Evolutionary conservation across 1,284 basidiomycete genomes (phyloP).

Genomic region (Boletus semigastroideus): DNA sequence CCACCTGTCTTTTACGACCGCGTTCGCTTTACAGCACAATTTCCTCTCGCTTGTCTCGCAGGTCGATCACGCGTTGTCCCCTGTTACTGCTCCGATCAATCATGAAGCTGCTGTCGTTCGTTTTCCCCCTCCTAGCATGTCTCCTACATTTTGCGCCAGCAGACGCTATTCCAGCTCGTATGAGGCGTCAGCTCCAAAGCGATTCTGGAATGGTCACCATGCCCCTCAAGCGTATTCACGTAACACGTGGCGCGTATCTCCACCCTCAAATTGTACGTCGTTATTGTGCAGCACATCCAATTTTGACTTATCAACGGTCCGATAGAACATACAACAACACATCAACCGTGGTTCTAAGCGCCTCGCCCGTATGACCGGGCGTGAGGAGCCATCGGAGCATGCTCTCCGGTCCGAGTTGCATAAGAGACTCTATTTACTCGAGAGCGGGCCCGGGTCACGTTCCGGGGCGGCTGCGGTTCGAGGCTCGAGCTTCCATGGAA

Average conservation of each 20-base stretch:
- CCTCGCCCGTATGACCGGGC: slow-evolving; percentile 68
- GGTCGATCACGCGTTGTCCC: neutral
- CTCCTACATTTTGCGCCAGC: slow-evolving; percentile 10
- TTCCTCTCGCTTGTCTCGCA: neutral
- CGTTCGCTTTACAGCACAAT: slow-evolving; percentile 7
- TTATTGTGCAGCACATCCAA: neutral
- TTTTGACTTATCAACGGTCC: neutral
- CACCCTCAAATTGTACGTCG: slow-evolving; percentile 67
- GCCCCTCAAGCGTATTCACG: slow-evolving; percentile 25
- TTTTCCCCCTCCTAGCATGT: slow-evolving; percentile 22
- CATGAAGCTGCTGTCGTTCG: slow-evolving; percentile 22
- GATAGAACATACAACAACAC: slow-evolving; percentile 66
- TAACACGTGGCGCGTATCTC: slow-evolving; percentile 32
- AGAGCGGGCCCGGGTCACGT: slow-evolving; percentile 27
- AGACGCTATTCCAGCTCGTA: slow-evolving; percentile 20
- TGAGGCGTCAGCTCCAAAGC: slow-evolving; percentile 10
- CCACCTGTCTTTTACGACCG: slow-evolving; percentile 13
- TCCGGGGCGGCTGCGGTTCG: slow-evolving; percentile 5
- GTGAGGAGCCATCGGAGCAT: slow-evolving; percentile 46
- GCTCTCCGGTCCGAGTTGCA: slow-evolving; percentile 52
- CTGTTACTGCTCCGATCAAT: neutral
- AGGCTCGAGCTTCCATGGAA: slow-evolving; percentile 11
- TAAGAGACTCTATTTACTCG: slow-evolving; percentile 50
- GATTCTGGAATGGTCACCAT: slow-evolving; percentile 26
- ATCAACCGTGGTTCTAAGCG: slow-evolving; percentile 67